These are phyloP conservation scores for Globisporangium parvum DNA, from an alignment of 352 stramenopile species.

Conservation along the genomic window DNA sequence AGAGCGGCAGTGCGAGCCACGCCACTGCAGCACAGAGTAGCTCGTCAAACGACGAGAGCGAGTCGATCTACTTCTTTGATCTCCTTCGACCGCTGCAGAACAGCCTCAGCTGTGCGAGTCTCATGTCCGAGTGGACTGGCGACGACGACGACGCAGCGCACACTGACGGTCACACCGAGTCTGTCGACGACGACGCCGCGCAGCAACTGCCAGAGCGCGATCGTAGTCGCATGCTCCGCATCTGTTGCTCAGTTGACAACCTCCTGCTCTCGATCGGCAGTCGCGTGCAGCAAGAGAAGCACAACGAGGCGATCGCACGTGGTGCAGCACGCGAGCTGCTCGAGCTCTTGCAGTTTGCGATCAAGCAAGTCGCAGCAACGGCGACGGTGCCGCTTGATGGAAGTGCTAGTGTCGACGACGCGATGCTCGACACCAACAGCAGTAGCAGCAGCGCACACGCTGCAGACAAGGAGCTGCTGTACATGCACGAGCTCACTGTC, in stretches of 20 bases:
- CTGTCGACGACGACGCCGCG: constrained; percentile 6
- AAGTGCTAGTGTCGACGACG: too few species aligned
- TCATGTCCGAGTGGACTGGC: constrained; percentile 26
- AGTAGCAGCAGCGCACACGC: not conserved
- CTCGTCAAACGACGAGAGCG: not conserved
- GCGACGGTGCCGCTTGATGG: not conserved
- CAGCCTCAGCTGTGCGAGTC: constrained; percentile 38
- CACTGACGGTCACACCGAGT: constrained; percentile 9
- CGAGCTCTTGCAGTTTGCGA: constrained; percentile 38
- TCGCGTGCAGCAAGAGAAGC: constrained; percentile 44
- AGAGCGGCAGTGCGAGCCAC: not conserved
- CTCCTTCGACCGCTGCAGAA: constrained; percentile 48
- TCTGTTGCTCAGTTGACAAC: constrained; percentile 67
- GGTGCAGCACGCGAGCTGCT: constrained; percentile 36
- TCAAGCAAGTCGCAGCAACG: constrained; percentile 32
- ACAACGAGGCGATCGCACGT: constrained; percentile 33
- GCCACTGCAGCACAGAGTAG: not conserved
- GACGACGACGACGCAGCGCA: constrained; percentile 28
- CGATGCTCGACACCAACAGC: not conserved
- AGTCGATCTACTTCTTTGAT: constrained; percentile 33
- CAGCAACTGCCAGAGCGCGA: constrained; percentile 33
- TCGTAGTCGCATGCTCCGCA: constrained; percentile 46
- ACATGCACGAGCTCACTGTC: constrained; percentile 35
- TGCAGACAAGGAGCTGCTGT: constrained; percentile 29
- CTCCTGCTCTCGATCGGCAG: constrained; percentile 46